Conservation (phyloP, 495 filamentous ascomycete species). For the Neohortaea acidophila region DNA sequence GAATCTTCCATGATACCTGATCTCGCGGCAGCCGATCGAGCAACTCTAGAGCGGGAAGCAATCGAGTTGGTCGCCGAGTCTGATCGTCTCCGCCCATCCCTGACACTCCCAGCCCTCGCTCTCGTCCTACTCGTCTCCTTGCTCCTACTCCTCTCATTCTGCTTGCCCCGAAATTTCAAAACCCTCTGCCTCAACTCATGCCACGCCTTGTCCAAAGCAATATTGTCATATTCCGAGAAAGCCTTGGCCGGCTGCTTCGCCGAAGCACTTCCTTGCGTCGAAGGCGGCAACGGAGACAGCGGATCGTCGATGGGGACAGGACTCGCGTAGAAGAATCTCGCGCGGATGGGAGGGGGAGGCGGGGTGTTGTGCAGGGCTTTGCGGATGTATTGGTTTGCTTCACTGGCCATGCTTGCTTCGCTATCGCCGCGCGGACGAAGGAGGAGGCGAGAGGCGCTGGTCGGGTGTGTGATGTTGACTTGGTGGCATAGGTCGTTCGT, state of each 20-base stretch:
- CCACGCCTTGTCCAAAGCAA: constrained; percentile 28
- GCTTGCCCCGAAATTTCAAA: constrained; percentile 25
- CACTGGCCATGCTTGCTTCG: neutral
- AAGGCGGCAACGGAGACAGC: constrained; percentile 28
- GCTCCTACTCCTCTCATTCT: constrained; percentile 10
- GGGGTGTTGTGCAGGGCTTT: constrained; percentile 24
- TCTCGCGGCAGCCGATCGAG: constrained; percentile 4
- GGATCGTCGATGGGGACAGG: constrained; percentile 30
- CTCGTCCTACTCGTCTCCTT: constrained; percentile 7
- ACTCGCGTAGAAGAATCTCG: constrained; percentile 29
- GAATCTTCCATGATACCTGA: neutral
- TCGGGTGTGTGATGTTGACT: too few species aligned
- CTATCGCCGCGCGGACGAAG: too few species aligned
- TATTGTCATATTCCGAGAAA: constrained; percentile 30
- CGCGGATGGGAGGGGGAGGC: constrained; percentile 23
- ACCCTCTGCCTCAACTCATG: constrained; percentile 25
- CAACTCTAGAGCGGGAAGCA: neutral
- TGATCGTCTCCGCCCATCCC: constrained; percentile 1
- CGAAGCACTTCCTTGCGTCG: constrained; percentile 11
- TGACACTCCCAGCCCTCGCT: constrained; percentile 3
- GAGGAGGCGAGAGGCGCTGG: too few species aligned
- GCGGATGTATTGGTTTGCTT: constrained; percentile 21
- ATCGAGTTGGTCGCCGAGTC: constrained; percentile 1
- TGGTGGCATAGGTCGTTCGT: too few species aligned
- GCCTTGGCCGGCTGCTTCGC: constrained; percentile 25